Conservation (phyloP, 106 monocot genomes). For the Triglochin maritima region DNA sequence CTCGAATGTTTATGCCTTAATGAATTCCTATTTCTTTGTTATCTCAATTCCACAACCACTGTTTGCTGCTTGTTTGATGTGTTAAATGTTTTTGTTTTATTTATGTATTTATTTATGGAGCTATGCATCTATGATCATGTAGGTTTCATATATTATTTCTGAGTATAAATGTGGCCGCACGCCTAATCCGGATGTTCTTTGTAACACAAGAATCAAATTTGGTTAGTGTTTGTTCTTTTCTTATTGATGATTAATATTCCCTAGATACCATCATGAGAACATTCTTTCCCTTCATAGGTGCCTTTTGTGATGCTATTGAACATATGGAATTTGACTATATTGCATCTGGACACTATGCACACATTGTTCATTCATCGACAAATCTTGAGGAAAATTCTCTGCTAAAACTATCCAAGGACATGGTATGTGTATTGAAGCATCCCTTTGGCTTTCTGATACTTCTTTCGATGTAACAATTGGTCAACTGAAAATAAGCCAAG, state of each 20-base stretch:
- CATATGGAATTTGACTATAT: conserved; percentile 85
- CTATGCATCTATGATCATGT: neutral
- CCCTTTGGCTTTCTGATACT: neutral
- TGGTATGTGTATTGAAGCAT: conserved; percentile 25
- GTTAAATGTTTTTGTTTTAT: no score
- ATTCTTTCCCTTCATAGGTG: conserved; percentile 38
- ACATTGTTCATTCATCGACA: conserved; percentile 40
- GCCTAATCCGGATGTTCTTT: conserved; percentile 98
- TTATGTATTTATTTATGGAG: no score
- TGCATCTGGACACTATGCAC: conserved; percentile 97
- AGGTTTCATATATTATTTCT: conserved; percentile 87
- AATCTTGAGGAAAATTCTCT: conserved; percentile 36
- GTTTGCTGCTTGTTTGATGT: no score
- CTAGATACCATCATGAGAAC: neutral
- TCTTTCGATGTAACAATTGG: neutral
- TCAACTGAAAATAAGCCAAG: neutral
- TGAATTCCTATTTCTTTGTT: no score
- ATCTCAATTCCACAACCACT: no score
- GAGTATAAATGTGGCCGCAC: conserved; percentile 92
- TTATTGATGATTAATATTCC: neutral
- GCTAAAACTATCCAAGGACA: conserved; percentile 70
- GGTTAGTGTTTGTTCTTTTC: conserved; percentile 28
- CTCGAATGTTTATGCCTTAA: no score
- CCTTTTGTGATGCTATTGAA: conserved; percentile 73
- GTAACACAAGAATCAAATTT: conserved; percentile 99